Evolutionary conservation across 371 early-diverging fungal genomes (phyloP).

Genomic region (Mortierella sp.): DNA sequence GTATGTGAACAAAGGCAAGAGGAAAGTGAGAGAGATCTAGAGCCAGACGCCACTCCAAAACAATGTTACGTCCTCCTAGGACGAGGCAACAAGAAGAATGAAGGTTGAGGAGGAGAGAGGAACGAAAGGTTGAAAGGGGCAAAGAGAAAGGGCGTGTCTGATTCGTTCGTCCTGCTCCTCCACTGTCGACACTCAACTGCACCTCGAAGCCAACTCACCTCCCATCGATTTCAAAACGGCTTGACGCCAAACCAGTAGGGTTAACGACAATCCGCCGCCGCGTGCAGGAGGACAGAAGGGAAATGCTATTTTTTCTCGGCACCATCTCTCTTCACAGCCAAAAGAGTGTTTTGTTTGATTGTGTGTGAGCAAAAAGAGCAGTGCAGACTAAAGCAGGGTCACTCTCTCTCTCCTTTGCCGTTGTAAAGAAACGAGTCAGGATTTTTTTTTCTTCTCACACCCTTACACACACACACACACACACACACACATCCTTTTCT

Average conservation of each 20-base stretch:
- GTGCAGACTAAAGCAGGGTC: background rate
- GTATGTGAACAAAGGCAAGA: background rate
- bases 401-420: background rate
- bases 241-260: background rate
- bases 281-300: background rate
- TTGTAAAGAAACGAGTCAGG: background rate
- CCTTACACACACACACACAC: background rate
- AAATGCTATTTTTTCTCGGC: background rate
- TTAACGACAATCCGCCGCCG: background rate
- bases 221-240: slow-evolving; percentile 15
- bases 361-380: background rate
- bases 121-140: background rate
- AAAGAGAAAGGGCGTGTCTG: background rate
- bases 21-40: background rate
- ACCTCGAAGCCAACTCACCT: background rate
- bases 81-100: background rate
- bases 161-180: background rate
- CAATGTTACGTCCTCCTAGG: background rate
- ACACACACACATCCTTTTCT: background rate
- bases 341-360: no score
- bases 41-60: background rate
- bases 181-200: background rate
- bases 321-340: background rate
- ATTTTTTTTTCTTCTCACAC: background rate
- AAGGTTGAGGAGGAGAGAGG: background rate